Base-by-base conservation (phyloP, 106 monocot species). In the Acanthochlamys bracteata region DNA sequence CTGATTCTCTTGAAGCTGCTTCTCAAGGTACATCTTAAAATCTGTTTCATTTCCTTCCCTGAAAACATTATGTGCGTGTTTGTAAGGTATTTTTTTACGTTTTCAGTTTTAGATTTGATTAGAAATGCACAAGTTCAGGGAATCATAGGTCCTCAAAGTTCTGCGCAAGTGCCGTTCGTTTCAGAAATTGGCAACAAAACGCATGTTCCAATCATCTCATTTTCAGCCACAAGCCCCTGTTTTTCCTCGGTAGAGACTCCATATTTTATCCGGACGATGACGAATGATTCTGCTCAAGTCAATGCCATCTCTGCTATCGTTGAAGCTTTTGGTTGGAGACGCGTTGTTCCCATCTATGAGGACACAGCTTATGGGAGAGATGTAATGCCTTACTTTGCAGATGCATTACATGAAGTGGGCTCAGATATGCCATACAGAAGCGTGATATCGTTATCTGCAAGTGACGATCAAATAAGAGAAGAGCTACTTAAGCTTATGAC, bases 331-430 rank as follows among this genome's bases (percentile, higher is more conserved):
- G 57, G 69, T 10, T 90, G 90, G 90, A 57, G 68, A n/a, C 57
- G 82, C 23, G 83, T 70, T 1, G 59, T 75, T 7, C 72, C 66
- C 10, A 41, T 86, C 59, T 83, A 75, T 20, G 90, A 90, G 20
- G 86, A 90, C 45, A 72, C 67, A 0, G 80, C 77, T 42, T 85
- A 77, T 54, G 83, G 85, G 4, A 54, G 55, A 10, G 90, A 66
- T 40, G 53, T 80, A 49, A 19, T 82, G 20, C 83, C 90, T 0
- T 73, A 41, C 59, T 69, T 90, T 2, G 41, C 69, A 11, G 86
- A 90, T 57, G 74, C 78, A 25, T 59, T 86, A 25, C 73, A 73
- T 61, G 74, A 39, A 2, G 42, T 71, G 7, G 47, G 49, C 26
- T 55, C 61, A 7, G n/a, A 11, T 17, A 40, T 86, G 17, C 59